phyloP scores from a whole-genome alignment of 257 asterid genomes.

The Solanum lycopersicoides region DNA sequence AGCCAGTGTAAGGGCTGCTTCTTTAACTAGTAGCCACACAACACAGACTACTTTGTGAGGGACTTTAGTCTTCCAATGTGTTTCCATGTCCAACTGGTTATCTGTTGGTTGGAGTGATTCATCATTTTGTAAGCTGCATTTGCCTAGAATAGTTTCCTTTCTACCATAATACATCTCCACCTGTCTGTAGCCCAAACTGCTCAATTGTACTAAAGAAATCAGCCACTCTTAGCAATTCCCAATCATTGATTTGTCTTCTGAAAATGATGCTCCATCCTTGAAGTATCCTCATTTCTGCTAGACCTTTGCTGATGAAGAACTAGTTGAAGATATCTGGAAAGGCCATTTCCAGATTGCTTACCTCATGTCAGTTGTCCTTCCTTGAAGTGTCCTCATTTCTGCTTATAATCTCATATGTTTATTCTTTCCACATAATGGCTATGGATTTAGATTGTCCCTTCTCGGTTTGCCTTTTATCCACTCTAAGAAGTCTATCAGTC shows the following conservation, averaged over 20 bases:
- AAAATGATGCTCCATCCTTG: not conserved
- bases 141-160: not conserved
- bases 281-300: not conserved
- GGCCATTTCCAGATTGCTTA: not conserved
- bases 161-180: not conserved
- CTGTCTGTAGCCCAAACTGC: not conserved
- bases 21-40: not conserved
- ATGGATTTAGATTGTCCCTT: not conserved
- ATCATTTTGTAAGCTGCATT: not conserved
- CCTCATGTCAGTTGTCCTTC: not conserved
- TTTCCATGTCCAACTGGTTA: not conserved
- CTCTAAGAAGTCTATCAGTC: not conserved
- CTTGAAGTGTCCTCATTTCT: not conserved
- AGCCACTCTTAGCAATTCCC: not conserved
- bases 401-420: not conserved
- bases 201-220: not conserved
- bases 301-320: not conserved
- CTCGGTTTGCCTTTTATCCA: not conserved
- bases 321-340: not conserved
- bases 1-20: not conserved
- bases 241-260: not conserved
- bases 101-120: not conserved
- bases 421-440: not conserved
- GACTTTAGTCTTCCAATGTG: not conserved
- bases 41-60: not conserved